These are phyloP conservation scores for Priceomyces carsonii DNA, from an alignment of 805 yeast species.

Conservation along the genomic window DNA sequence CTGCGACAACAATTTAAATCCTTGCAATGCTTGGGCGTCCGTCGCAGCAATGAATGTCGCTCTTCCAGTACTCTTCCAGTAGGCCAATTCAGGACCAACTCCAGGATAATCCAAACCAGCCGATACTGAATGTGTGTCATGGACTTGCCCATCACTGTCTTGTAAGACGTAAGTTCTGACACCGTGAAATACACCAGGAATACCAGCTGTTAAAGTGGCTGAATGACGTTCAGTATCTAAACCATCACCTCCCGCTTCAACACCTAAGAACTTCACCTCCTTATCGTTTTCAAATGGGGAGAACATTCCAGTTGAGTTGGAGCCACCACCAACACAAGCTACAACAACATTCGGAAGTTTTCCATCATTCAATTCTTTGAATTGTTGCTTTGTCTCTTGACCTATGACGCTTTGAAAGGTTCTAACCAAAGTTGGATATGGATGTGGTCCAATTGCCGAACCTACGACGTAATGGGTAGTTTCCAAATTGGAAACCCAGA, in stretches of 20 bases:
- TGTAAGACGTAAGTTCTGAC: conserved; percentile 93
- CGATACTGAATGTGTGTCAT: conserved; percentile 95
- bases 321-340: conserved; percentile 99
- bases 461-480: conserved; percentile 96
- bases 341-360: conserved; percentile 90
- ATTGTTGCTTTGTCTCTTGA: conserved; percentile 89
- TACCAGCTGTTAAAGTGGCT: conserved; percentile 93
- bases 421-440: conserved; percentile 96
- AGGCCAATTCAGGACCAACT: conserved; percentile 97
- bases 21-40: conserved; percentile 91
- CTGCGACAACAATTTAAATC: conserved; percentile 86
- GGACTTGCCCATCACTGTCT: conserved; percentile 91
- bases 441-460: conserved; percentile 99
- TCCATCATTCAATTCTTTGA: conserved; percentile 74
- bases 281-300: conserved; percentile 86
- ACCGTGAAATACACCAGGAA: conserved; percentile 98
- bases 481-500: conserved; percentile 86
- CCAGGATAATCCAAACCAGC: conserved; percentile 99
- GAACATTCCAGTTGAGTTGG: conserved; percentile 94
- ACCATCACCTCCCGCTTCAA: conserved; percentile 99
- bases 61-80: conserved; percentile 93
- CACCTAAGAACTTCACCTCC: conserved; percentile 81
- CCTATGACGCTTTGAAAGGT: conserved; percentile 99
- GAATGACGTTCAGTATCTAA: conserved; percentile 85
- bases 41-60: conserved; percentile 90